Evolutionary conservation across 805 yeast genomes (phyloP).

Genomic region (Metschnikowia baotianmanensis): DNA sequence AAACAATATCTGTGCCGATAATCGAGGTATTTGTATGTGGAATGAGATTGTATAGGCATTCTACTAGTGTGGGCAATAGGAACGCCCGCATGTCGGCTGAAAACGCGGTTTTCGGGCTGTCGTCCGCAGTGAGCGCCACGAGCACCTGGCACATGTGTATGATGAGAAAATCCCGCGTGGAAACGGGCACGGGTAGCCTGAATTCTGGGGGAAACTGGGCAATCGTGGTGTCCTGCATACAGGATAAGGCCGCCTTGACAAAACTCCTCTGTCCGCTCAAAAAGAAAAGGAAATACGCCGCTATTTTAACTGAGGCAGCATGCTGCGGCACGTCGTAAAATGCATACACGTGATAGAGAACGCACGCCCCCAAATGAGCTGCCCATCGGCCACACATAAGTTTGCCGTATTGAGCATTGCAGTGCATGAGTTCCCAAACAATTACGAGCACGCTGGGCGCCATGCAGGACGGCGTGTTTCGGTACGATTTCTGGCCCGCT

Average conservation of each 20-base stretch:
- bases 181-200: conserved; percentile 44
- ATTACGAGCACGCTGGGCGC: conserved; percentile 58
- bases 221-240: conserved; percentile 44
- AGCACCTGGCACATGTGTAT: conserved; percentile 44
- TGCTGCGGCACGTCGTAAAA: conserved; percentile 40
- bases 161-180: conserved; percentile 63
- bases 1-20: conserved; percentile 19
- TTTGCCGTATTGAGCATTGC: conserved; percentile 58
- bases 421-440: conserved; percentile 74
- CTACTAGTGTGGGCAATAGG: conserved; percentile 48
- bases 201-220: conserved; percentile 53
- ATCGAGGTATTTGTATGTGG: conserved; percentile 27
- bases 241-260: conserved; percentile 40
- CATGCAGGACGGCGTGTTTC: conserved; percentile 36
- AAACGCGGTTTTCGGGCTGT: conserved; percentile 11
- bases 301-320: conserved; percentile 46
- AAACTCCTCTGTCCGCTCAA: conserved; percentile 43
- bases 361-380: conserved; percentile 50
- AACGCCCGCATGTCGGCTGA: conserved; percentile 28
- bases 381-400: conserved; percentile 40
- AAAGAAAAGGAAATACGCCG: conserved; percentile 51
- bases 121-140: conserved; percentile 25
- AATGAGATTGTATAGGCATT: conserved; percentile 60
- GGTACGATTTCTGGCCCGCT: conserved; percentile 2
- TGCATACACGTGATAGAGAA: conserved; percentile 57